A percentile compares a stretch with the other conserved stretches of the same genome.
These are phyloP conservation scores for Tolypocladium tropicale DNA, from an alignment of 2,329 filamentous ascomycete species.

Conservation along the genomic window DNA sequence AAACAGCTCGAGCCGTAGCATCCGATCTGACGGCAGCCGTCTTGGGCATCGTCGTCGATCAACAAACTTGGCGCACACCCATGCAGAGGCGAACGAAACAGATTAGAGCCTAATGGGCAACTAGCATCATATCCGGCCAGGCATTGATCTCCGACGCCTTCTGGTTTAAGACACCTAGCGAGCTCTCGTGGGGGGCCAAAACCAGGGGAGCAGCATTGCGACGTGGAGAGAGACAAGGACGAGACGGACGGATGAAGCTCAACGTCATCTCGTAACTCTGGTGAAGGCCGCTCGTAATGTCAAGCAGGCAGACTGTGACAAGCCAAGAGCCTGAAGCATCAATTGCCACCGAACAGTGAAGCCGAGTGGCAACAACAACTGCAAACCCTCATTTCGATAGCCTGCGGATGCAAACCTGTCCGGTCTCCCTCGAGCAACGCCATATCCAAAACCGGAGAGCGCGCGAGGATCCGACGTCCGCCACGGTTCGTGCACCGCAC, in stretches of 20 bases:
- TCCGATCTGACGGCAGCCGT: background rate
- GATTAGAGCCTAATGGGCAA: background rate
- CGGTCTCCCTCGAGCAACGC: background rate
- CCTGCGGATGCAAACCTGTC: background rate
- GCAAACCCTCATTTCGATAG: background rate
- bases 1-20: background rate
- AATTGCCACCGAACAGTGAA: too few relatives aligned
- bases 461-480: background rate
- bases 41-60: too few relatives aligned
- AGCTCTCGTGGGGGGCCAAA: background rate
- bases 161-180: background rate
- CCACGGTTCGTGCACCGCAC: background rate
- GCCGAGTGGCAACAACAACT: background rate
- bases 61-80: background rate
- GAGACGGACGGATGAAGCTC: background rate
- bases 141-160: background rate
- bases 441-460: background rate
- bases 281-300: background rate
- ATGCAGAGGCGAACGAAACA: background rate
- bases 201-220: background rate
- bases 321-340: background rate
- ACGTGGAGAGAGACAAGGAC: background rate
- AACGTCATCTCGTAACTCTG: background rate
- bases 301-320: background rate
- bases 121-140: too few relatives aligned